Evolutionary conservation across 176 grass and related monocot genomes (phyloP).

Genomic region (Phyllostachys edulis): DNA sequence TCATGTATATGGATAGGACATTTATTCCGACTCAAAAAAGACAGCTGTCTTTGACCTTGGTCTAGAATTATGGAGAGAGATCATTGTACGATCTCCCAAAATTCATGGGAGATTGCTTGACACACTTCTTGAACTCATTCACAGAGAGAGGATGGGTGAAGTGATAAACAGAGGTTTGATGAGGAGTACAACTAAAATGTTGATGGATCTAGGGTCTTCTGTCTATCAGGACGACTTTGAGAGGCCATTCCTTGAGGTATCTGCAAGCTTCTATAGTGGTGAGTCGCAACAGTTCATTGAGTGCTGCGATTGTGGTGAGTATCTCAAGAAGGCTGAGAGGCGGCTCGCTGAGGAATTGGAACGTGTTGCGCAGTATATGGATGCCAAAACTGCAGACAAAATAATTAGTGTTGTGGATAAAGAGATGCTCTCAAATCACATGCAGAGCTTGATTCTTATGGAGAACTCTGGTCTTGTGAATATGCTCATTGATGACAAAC

Average conservation of each 20-base stretch:
- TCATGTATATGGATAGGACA: conserved; percentile 14
- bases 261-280: conserved; percentile 59
- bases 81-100: background rate
- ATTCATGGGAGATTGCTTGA: conserved; percentile 21
- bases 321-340: conserved; percentile 64
- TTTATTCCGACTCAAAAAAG: background rate
- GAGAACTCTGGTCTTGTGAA: conserved; percentile 25
- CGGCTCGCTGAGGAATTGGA: conserved; percentile 38
- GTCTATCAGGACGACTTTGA: conserved; percentile 71
- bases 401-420: conserved; percentile 10
- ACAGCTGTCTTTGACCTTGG: conserved; percentile 16
- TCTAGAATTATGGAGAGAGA: conserved; percentile 22
- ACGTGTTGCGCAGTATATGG: conserved; percentile 23
- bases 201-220: conserved; percentile 55
- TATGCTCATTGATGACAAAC: conserved; percentile 20
- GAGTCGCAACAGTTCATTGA: conserved; percentile 64
- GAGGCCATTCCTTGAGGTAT: conserved; percentile 56
- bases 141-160: conserved; percentile 59
- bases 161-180: conserved; percentile 59
- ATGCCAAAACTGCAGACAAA: conserved; percentile 17
- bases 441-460: conserved; percentile 21
- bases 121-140: conserved; percentile 53
- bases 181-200: conserved; percentile 67
- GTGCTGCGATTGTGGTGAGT: conserved; percentile 57
- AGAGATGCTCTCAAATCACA: conserved; percentile 25